These are phyloP conservation scores for Skeletonema menzelii DNA, from an alignment of 108 stramenopile genomes.

Conservation along the genomic window DNA sequence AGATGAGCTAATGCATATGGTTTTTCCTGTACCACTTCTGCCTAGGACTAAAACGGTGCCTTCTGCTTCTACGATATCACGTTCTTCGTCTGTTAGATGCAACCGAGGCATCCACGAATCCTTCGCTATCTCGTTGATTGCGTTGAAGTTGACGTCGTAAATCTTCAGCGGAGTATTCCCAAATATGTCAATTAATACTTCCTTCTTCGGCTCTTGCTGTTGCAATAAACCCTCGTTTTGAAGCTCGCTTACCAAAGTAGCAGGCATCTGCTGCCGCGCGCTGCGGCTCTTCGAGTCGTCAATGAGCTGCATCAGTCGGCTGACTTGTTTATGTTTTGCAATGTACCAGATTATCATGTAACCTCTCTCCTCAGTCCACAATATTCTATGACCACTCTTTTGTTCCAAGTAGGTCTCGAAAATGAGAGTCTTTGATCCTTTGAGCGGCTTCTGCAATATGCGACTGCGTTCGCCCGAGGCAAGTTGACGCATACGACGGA, in stretches of 20 bases:
- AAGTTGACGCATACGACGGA: conserved; percentile 43
- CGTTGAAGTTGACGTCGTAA: conserved; percentile 28
- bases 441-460: conserved; percentile 48
- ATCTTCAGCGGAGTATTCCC: conserved; percentile 55
- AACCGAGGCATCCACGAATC: conserved; percentile 45
- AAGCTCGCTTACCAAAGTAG: not conserved
- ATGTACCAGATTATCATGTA: conserved; percentile 43
- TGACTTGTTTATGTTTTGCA: conserved; percentile 53
- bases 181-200: conserved; percentile 42
- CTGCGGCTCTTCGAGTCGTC: conserved; percentile 52
- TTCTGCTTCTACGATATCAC: conserved; percentile 41
- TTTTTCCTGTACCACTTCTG: conserved; percentile 59
- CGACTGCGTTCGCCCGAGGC: conserved; percentile 48
- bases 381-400: conserved; percentile 50
- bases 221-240: not conserved
- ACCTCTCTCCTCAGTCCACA: conserved; percentile 49
- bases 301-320: conserved; percentile 51
- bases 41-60: conserved; percentile 59
- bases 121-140: conserved; percentile 26
- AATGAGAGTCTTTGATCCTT: conserved; percentile 44
- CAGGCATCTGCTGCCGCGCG: conserved; percentile 15
- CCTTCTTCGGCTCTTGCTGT: not conserved
- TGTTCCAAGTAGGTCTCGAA: conserved; percentile 61
- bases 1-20: conserved; percentile 50
- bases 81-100: conserved; percentile 52